Percentiles rank a stretch among this genome's conserved stretches.
These are phyloP conservation scores for Cladosporium velox DNA, from an alignment of 2,329 filamentous ascomycete species.

Conservation along the genomic window DNA sequence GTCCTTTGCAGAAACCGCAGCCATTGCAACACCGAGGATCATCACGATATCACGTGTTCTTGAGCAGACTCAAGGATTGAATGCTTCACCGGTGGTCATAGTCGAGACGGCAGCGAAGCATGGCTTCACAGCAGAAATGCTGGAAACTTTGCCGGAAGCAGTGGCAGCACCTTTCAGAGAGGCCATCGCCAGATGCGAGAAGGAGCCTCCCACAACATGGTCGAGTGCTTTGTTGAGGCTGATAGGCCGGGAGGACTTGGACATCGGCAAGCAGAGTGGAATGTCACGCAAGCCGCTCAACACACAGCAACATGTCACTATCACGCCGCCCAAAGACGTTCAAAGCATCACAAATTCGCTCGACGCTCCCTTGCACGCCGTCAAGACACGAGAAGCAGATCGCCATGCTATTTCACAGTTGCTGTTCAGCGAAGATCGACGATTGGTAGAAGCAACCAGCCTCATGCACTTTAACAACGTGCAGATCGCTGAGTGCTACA, in stretches of 20 bases:
- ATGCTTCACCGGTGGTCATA: constrained; percentile 24
- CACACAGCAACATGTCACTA: not conserved
- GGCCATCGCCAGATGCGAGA: constrained; percentile 79
- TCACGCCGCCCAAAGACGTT: constrained; percentile 60
- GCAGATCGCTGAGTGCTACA: constrained; percentile 74
- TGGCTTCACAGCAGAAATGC: constrained; percentile 64
- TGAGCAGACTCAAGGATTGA: constrained; percentile 28
- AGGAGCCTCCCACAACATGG: constrained; percentile 79
- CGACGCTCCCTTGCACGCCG: constrained; percentile 65
- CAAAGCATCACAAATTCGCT: constrained; percentile 72
- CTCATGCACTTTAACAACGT: constrained; percentile 84
- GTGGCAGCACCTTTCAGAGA: constrained; percentile 80
- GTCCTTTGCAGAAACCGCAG: constrained; percentile 14
- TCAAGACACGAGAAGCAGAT: constrained; percentile 81
- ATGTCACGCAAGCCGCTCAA: not conserved
- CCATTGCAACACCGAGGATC: constrained; percentile 29
- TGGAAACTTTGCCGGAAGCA: constrained; percentile 84
- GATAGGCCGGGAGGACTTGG: constrained; percentile 77
- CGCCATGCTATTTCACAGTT: constrained; percentile 74
- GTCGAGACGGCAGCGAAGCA: constrained; percentile 67
- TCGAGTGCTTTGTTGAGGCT: constrained; percentile 68
- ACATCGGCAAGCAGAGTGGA: not conserved
- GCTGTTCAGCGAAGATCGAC: constrained; percentile 88
- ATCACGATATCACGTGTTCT: constrained; percentile 31
- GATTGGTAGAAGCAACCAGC: constrained; percentile 80